These are phyloP conservation scores for Sugiyamaella novakii DNA, from an alignment of 1,139 yeast species.

Conservation along the genomic window DNA sequence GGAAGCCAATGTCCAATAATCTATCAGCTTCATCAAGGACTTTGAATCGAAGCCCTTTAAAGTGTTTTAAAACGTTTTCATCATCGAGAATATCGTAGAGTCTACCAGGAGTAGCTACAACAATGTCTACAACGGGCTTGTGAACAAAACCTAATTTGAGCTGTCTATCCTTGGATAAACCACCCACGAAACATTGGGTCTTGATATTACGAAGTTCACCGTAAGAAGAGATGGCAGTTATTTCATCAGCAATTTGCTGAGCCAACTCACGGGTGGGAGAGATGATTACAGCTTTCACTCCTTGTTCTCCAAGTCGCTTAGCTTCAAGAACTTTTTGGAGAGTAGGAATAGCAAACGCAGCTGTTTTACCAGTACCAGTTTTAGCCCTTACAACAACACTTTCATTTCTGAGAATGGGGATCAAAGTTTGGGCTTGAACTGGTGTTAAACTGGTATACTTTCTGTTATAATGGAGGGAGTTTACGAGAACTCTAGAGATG, in stretches of 20 bases:
- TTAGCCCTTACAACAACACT: constrained; percentile 84
- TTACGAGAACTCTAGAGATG: constrained; percentile 40
- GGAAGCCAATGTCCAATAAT: constrained; percentile 75
- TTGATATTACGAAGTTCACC: constrained; percentile 42
- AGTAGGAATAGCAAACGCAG: constrained; percentile 82
- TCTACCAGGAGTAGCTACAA: constrained; percentile 93
- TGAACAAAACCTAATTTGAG: constrained; percentile 40
- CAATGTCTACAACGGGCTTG: constrained; percentile 50
- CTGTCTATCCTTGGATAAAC: constrained; percentile 48
- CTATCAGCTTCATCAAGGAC: constrained; percentile 91
- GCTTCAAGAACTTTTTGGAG: constrained; percentile 56
- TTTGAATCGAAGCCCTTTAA: constrained; percentile 59
- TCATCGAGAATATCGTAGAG: constrained; percentile 58
- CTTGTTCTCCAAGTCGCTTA: constrained; percentile 37
- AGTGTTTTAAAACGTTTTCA: constrained; percentile 51
- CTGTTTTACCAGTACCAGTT: constrained; percentile 95
- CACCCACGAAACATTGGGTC: constrained; percentile 54
- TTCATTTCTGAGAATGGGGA: constrained; percentile 61
- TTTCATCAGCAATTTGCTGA: constrained; percentile 73
- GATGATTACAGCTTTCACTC: constrained; percentile 60
- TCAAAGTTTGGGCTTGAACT: constrained; percentile 73
- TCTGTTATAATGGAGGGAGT: constrained; percentile 41
- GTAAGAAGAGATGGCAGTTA: constrained; percentile 44
- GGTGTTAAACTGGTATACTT: constrained; percentile 58
- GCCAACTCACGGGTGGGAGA: constrained; percentile 96